Evolutionary conservation across 1,139 yeast genomes (phyloP).

Genomic region (Pichia norvegensis): DNA sequence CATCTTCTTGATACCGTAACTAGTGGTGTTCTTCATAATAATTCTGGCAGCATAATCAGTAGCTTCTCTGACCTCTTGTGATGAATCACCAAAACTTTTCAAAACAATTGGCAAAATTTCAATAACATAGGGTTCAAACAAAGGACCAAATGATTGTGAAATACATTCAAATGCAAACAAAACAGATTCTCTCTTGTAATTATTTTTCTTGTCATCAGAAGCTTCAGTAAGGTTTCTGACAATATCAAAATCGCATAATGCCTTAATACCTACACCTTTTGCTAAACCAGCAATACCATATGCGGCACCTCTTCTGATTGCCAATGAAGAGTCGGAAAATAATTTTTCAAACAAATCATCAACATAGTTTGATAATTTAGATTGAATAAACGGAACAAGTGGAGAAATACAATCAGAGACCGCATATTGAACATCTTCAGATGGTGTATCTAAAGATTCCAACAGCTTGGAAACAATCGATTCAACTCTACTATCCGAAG

Average conservation of each 20-base stretch:
- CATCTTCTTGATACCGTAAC: constrained; percentile 83
- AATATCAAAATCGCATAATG: constrained; percentile 68
- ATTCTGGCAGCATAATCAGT: constrained; percentile 81
- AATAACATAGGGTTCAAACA: constrained; percentile 89
- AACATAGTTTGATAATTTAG: constrained; percentile 45
- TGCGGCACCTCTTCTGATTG: constrained; percentile 85
- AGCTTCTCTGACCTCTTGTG: constrained; percentile 81
- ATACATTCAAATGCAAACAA: constrained; percentile 81
- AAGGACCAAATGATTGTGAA: constrained; percentile 64
- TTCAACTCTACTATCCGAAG: constrained; percentile 55
- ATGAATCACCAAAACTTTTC: constrained; percentile 75
- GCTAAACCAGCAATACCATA: constrained; percentile 92
- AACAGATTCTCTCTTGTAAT: constrained; percentile 77
- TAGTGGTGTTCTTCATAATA: constrained; percentile 86
- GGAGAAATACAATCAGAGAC: constrained; percentile 82
- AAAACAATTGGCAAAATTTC: constrained; percentile 79
- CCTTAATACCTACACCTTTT: constrained; percentile 78
- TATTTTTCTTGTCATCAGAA: constrained; percentile 76
- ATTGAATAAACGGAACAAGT: constrained; percentile 52
- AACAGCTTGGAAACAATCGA: constrained; percentile 63
- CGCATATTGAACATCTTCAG: constrained; percentile 83
- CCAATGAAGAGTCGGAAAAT: constrained; percentile 42
- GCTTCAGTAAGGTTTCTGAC: constrained; percentile 76
- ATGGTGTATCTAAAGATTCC: constrained; percentile 74
- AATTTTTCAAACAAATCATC: constrained; percentile 53